These are phyloP conservation scores for Leishmania braziliensis DNA, from an alignment of 208 protist genomes.

Conservation along the genomic window DNA sequence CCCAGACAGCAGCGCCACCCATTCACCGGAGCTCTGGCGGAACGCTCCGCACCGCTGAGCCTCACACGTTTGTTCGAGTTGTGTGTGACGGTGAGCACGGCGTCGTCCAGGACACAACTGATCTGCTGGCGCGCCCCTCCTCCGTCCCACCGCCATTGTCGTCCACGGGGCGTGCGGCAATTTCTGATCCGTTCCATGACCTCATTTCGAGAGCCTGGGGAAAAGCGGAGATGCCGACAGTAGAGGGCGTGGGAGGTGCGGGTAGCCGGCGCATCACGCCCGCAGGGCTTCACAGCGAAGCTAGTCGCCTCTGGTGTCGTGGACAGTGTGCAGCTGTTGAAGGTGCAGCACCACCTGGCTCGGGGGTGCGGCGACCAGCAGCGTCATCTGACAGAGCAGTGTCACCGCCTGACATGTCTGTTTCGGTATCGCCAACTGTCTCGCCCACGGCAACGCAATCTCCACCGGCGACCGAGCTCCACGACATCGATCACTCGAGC, in stretches of 20 bases:
- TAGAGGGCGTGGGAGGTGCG: neutral
- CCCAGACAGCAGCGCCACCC: neutral
- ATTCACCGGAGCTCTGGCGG: neutral
- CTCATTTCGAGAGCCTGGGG: slow-evolving; percentile 27
- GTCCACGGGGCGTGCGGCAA: neutral
- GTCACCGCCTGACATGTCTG: neutral
- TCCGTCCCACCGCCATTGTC: neutral
- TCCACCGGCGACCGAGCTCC: neutral
- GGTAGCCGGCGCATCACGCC: neutral
- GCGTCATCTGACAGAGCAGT: neutral
- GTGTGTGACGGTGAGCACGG: slow-evolving; percentile 2
- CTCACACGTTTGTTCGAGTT: neutral
- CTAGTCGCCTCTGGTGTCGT: neutral
- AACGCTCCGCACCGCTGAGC: neutral
- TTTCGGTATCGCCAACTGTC: neutral
- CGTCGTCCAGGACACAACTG: neutral
- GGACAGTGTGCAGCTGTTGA: neutral
- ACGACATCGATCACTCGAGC: neutral
- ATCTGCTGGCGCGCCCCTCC: neutral
- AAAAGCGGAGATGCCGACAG: neutral
- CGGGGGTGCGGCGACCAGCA: neutral
- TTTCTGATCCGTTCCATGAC: slow-evolving; percentile 4
- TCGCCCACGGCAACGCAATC: neutral
- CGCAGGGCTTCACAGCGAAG: neutral
- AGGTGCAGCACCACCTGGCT: neutral